Evolutionary conservation across 805 yeast genomes (phyloP), one percentile per base, ranked within the genome.

Genomic region (Suhomyces canberraensis): DNA sequence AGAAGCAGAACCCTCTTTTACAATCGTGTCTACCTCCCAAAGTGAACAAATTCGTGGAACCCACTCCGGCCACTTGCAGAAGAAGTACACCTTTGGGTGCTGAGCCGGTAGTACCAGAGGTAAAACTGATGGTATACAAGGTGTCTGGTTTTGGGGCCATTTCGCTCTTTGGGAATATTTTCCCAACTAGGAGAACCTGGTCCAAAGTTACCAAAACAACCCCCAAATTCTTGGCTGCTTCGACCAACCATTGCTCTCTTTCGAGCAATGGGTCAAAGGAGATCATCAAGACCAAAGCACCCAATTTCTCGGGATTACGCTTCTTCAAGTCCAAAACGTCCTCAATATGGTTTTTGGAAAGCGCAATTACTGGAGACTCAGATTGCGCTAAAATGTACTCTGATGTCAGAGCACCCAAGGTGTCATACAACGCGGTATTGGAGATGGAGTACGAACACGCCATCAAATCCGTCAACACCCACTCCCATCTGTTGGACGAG

Each of bases 221-320:
- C 8, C 39, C 32, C 25, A 38, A 30, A 2, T 24, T 38, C 13
- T 44, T 39, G 4, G 59, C 58, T 14, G 28, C n/a, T n/a, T 31
- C 33, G 13, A 46, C 97, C 36, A 87, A 70, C 56, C 77, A 88
- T 54, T 82, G 83, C 16, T 54, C 48, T 31, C 71, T 72, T 1
- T 58, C 44, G 3, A 45, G 41, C 35, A 76, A 54, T 11, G 65
- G 62, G 44, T 81, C 86, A 65, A 79, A 71, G 31, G 78, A 74
- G 14, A 83, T 65, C 36, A 84, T 54, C 17, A 77, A 64, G 46
- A 77, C 76, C 38, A 83, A 52, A 41, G 45, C 43, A 20, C 54
- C 57, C 38, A 76, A 59, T 11, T 60, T 44, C 1, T 56, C 49
- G 4, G 63, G 57, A 42, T 46, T 35, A 13, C 47, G 35, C 3